A percentile compares a stretch with the other conserved stretches of the same genome.
Conservation (phyloP, 371 early-diverging fungal species). For the Syncephalastrum sp. region DNA sequence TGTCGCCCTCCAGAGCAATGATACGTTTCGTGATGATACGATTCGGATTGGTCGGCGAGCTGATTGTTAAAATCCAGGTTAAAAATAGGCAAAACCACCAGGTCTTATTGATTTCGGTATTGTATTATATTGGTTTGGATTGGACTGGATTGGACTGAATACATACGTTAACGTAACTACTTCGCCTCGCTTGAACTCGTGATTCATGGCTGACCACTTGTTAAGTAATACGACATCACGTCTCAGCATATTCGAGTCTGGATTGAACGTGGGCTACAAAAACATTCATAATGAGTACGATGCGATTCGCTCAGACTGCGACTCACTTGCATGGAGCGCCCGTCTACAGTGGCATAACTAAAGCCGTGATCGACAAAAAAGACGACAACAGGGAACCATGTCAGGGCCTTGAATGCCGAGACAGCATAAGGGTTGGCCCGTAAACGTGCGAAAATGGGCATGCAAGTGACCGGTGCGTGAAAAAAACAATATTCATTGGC, state of each 20-base stretch:
- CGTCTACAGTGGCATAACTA: conserved; percentile 59
- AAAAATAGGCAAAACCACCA: conserved; percentile 1
- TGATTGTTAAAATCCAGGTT: conserved; percentile 15
- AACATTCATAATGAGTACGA: neutral
- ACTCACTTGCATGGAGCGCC: conserved; percentile 73
- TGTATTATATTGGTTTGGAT: too few species aligned
- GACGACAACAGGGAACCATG: conserved; percentile 63
- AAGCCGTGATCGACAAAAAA: conserved; percentile 63
- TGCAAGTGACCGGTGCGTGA: too few species aligned
- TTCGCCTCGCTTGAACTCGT: conserved; percentile 70
- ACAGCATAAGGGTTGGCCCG: conserved; percentile 28
- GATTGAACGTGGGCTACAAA: conserved; percentile 81
- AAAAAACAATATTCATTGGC: too few species aligned
- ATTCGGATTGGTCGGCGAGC: conserved; percentile 75
- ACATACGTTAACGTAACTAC: conserved; percentile 76
- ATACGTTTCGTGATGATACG: conserved; percentile 78
- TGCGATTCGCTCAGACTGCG: neutral
- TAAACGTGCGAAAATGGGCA: conserved; percentile 22
- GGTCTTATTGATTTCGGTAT: neutral
- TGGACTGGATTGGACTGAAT: neutral
- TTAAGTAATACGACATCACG: conserved; percentile 81
- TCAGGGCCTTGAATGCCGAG: conserved; percentile 28
- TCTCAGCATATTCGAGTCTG: conserved; percentile 71
- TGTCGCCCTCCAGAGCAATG: conserved; percentile 85
- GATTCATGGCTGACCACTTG: conserved; percentile 54